Conservation (phyloP, 2,329 filamentous ascomycete genomes). For the Penicillium sclerotiorum region DNA sequence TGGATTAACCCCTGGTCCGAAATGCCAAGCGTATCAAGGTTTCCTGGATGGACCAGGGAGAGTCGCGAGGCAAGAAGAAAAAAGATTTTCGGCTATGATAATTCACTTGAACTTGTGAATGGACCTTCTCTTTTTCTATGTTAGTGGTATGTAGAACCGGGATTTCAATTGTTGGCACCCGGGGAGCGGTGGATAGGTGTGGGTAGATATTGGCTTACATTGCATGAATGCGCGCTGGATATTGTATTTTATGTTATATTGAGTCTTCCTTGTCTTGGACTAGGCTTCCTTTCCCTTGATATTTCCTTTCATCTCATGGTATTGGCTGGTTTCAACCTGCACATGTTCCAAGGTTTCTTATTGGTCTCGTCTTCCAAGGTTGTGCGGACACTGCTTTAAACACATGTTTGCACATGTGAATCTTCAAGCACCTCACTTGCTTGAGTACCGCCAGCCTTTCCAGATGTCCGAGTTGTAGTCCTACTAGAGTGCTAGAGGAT, state of each 20-base stretch:
- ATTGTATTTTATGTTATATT: constrained; percentile 31
- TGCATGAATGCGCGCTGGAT: constrained; percentile 30
- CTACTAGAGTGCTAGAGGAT: too few relatives aligned
- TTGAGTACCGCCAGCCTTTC: too few relatives aligned
- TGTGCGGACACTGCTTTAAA: too few relatives aligned
- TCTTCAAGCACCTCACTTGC: too few relatives aligned
- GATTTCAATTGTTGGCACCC: constrained; percentile 11
- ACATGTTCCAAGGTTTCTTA: too few relatives aligned
- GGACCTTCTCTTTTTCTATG: constrained; percentile 17
- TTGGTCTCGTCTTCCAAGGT: too few relatives aligned
- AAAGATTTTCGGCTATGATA: constrained; percentile 22
- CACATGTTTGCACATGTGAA: too few relatives aligned
- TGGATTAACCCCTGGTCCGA: constrained; percentile 3
- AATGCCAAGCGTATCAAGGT: constrained; percentile 7
- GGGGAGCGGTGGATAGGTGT: constrained; percentile 21
- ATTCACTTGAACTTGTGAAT: constrained; percentile 21
- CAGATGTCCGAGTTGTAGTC: too few relatives aligned
- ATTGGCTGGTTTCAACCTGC: constrained; percentile 22
- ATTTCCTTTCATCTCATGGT: constrained; percentile 3
- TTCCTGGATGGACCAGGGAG: constrained; percentile 9
- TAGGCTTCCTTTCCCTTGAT: constrained; percentile 6
- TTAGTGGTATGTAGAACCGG: constrained; percentile 24
- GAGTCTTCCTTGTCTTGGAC: constrained; percentile 20
- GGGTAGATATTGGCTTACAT: constrained; percentile 32
- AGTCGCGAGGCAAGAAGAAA: constrained; percentile 16